Conservation (phyloP, 163 green algal species). For the Scenedesmus sp. region DNA sequence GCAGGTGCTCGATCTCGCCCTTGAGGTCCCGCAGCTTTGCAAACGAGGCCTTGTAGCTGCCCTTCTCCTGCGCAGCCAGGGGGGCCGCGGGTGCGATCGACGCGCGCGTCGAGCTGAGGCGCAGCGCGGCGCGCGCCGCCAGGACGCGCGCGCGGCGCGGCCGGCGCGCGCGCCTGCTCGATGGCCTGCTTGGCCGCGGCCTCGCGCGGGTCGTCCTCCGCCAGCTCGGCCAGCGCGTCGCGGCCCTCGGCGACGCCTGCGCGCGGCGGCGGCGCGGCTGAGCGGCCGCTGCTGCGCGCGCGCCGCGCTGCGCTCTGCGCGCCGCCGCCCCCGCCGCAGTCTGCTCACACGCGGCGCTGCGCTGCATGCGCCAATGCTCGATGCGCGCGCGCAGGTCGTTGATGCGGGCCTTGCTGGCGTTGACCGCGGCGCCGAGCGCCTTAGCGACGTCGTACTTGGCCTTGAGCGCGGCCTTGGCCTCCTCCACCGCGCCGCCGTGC, state of each 20-base stretch:
- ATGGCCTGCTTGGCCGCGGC: conserved; percentile 58
- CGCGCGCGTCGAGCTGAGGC: too few species aligned
- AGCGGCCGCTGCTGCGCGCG: too few species aligned
- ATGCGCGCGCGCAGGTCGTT: conserved; percentile 71
- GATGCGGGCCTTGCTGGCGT: conserved; percentile 70
- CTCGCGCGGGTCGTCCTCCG: conserved; percentile 57
- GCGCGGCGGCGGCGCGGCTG: not conserved
- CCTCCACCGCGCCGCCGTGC: conserved; percentile 83
- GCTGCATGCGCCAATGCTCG: conserved; percentile 75
- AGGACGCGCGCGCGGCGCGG: too few species aligned
- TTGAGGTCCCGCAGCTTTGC: conserved; percentile 81
- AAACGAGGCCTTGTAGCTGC: conserved; percentile 80
- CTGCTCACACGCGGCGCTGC: conserved; percentile 56
- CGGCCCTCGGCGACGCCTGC: conserved; percentile 23
- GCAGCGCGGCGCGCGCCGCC: too few species aligned
- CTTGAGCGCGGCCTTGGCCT: conserved; percentile 86
- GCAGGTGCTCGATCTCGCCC: conserved; percentile 87
- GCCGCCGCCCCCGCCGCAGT: too few species aligned
- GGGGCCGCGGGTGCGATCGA: too few species aligned
- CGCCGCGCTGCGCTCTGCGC: too few species aligned
- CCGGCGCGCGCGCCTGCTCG: conserved; percentile 56
- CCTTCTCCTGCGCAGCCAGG: conserved; percentile 68
- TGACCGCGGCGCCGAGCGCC: conserved; percentile 57
- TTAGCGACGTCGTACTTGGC: conserved; percentile 81
- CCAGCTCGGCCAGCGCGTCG: conserved; percentile 16